Evolutionary conservation across 2,329 filamentous ascomycete species (phyloP).

Genomic region (Pezicula neosporulosa): DNA sequence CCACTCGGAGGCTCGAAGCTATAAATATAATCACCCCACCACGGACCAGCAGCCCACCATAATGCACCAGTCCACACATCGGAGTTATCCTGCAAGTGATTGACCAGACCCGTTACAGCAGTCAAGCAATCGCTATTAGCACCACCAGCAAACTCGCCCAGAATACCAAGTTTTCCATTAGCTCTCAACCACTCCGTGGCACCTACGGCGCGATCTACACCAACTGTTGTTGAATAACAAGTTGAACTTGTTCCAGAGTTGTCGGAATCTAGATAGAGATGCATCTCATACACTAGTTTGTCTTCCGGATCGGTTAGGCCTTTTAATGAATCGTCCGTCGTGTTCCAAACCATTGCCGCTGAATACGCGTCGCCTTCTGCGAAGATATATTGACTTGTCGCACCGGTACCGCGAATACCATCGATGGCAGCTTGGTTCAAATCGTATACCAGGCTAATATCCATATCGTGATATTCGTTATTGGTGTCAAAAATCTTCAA

Average conservation of each 20-base stretch:
- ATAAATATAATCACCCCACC: conserved; percentile 44
- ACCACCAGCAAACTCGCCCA: conserved; percentile 53
- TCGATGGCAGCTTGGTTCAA: conserved; percentile 44
- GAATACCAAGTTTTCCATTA: conserved; percentile 47
- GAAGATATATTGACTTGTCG: conserved; percentile 53
- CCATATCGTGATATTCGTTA: conserved; percentile 41
- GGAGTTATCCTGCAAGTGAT: conserved; percentile 41
- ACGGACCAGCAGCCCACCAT: conserved; percentile 50
- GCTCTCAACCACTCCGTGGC: conserved; percentile 51
- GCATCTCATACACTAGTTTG: conserved; percentile 58
- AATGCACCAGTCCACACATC: conserved; percentile 48
- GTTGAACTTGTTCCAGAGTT: conserved; percentile 45
- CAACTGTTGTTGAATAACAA: conserved; percentile 51
- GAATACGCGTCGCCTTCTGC: conserved; percentile 51
- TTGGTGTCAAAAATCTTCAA: conserved; percentile 35
- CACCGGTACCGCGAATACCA: conserved; percentile 38
- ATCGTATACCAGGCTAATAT: conserved; percentile 31
- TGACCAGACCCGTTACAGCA: conserved; percentile 46
- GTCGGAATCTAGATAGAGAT: conserved; percentile 58
- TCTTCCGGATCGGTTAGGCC: conserved; percentile 46
- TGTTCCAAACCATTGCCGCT: conserved; percentile 45
- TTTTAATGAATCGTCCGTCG: conserved; percentile 35
- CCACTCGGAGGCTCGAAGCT: conserved; percentile 46
- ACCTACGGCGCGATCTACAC: conserved; percentile 43
- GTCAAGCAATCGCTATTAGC: conserved; percentile 44